A percentile compares a stretch with the other conserved stretches of the same genome.
phyloP scores from a whole-genome alignment of 148 eudicot species.

The Pharnaceum exiguum region DNA sequence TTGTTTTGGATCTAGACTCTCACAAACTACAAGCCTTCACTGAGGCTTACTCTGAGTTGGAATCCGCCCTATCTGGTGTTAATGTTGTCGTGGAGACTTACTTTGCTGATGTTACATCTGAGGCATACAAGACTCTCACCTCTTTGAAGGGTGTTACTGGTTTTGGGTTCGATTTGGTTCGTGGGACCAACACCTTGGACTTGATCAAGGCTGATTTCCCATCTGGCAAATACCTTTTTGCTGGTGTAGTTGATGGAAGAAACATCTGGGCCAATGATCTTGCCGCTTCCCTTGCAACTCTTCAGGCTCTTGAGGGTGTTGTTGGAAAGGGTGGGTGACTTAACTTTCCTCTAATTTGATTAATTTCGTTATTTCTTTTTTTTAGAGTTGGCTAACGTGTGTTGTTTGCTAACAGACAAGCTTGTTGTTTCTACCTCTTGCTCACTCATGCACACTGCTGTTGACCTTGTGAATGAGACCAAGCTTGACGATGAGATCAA shows the following conservation, averaged over 20 bases:
- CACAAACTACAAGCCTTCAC: slow-evolving; percentile 78
- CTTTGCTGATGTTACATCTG: slow-evolving; percentile 79
- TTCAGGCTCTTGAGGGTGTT: slow-evolving; percentile 58
- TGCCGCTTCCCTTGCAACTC: slow-evolving; percentile 53
- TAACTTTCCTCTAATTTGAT: neutral
- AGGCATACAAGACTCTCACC: slow-evolving; percentile 74
- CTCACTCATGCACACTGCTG: slow-evolving; percentile 96
- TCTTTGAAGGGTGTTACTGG: slow-evolving; percentile 67
- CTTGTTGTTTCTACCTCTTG: slow-evolving; percentile 96
- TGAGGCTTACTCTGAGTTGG: slow-evolving; percentile 66
- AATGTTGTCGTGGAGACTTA: slow-evolving; percentile 75
- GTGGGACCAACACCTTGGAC: slow-evolving; percentile 76
- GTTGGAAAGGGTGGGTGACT: slow-evolving; percentile 67
- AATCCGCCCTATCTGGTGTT: slow-evolving; percentile 67
- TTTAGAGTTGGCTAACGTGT: neutral
- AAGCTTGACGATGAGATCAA: slow-evolving; percentile 84
- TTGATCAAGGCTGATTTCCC: slow-evolving; percentile 76
- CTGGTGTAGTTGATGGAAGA: slow-evolving; percentile 95
- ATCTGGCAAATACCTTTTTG: slow-evolving; percentile 83
- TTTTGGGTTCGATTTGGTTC: slow-evolving; percentile 81
- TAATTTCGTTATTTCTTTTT: neutral
- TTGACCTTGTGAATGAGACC: slow-evolving; percentile 82
- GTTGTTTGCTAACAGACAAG: slow-evolving; percentile 50
- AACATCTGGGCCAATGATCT: slow-evolving; percentile 97
- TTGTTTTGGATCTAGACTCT: slow-evolving; percentile 82